Base-by-base conservation (phyloP, 2,329 filamentous ascomycete genomes). In the Stagonosporopsis rhizophila region DNA sequence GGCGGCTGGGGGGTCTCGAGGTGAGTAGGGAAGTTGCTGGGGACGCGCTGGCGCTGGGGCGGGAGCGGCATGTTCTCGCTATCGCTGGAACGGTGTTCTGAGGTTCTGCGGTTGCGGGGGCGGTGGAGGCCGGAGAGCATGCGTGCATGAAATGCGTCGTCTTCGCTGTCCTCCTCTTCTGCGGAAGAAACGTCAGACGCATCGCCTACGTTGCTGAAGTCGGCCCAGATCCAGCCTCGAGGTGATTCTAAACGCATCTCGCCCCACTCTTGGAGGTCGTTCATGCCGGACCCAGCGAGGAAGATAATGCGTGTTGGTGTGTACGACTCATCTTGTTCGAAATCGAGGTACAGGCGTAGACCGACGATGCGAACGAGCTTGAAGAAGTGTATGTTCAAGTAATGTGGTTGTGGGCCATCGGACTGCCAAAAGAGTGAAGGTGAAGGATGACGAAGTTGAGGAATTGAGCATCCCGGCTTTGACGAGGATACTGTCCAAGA, bases 291-390 rank as follows among this genome's bases (percentile, higher is more conserved):
- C 12, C 95, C 95, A 0, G 93, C 94, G 34, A 89, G 86, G 72
- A 98, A 92, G 42, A 90, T 81, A 69, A 99, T 96, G 68, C 92
- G 91, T 1, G 93, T 98, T 0, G 95, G 95, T 3, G 95, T 99
- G 75, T 99, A 99, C 39, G 90, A 95, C 78, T 99, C 95, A 76
- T 99, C 95, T 50, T 91, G 86, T 60, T 89, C 88, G 75, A 96
- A 96, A 78, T 99, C 93, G 40, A 99, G 87, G 65, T 89, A 93
- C 67, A 95, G 86, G n/a, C 90, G 84, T 47, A 95, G 87, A 25
- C 87, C 86, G 5, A 88, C 87, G 59, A 95, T 92, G 56, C 87
- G 88, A 39, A 93, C 91, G 7, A 90, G 85, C 67, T 92, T 92
- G 77, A 92, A 87, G 75, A 95, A 95, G 76, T 95, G 91, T 37